Evolutionary conservation across 192 early-diverging fungal species (phyloP), one percentile per base, ranked within the genome.

Genomic region (Linnemannia exigua): DNA sequence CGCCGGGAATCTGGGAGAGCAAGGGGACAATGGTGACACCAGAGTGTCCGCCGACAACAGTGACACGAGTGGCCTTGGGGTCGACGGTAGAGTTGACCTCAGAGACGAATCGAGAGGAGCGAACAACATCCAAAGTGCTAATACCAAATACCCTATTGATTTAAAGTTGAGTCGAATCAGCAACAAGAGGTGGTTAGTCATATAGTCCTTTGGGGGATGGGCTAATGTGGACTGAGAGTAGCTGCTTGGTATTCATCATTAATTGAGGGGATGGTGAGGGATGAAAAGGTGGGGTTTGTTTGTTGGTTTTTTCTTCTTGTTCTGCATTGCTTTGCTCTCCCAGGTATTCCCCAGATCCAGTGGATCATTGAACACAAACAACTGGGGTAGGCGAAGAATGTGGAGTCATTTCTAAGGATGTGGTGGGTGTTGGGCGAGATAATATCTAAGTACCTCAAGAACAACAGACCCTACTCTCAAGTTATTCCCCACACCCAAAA

Each of bases 21-120:
- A 99, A 89, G 37, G 99, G 99, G 66, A 99, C 92, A 84, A 99
- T 99, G 89, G 99, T 99, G 75, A 97, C 92, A 58, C 99, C 99
- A 79, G 96, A 96, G 92, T 99, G 99, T 66, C 99, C 99, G 73
- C 98, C 98, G 80, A 98, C 92, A 71, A 99, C 96, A 51, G 94
- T 93, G 54, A 98, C 95, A 44, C 94, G 95, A 67, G 94, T 93
- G 75, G 93, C 79, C 79, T 90, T 88, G 75, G 96, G 94, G 77
- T 95, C 88, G n/a, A 85, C 61, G 47, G 89, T 78, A 81, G 91
- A 91, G 86, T 94, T 91, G 90, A 95, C 91, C 84, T 98, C 95
- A 79, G 92, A 93, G 70, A 98, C 94, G 82, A 99, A 99, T 86
- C 96, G 95, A 76, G 97, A 98, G 63, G 99, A 96, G 80, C 99